These are phyloP conservation scores for Silene vulgaris DNA, from an alignment of 179 eudicot genomes.

Conservation along the genomic window DNA sequence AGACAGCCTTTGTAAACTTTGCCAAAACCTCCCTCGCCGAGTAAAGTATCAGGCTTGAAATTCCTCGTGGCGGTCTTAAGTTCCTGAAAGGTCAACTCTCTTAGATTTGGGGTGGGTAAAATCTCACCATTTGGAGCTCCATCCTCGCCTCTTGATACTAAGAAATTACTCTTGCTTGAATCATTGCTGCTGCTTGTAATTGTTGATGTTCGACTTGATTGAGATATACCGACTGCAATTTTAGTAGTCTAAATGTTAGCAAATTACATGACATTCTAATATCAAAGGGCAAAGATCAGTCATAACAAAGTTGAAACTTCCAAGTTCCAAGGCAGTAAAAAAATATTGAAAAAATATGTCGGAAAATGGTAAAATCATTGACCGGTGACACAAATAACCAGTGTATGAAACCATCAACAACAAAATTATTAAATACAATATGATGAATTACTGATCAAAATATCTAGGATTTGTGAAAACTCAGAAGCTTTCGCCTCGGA, in stretches of 20 bases:
- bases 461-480: not conserved
- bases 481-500: conserved; percentile 1
- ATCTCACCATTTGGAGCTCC: conserved; percentile 43
- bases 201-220: conserved; percentile 42
- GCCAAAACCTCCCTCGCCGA: conserved; percentile 97
- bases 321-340: too few relatives aligned
- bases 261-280: not conserved
- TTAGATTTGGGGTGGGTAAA: conserved; percentile 52
- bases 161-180: conserved; percentile 53
- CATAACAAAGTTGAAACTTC: not conserved
- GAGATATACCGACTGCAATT: conserved; percentile 34
- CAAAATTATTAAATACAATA: not conserved
- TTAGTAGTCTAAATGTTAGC: not conserved
- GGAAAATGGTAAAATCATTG: not conserved
- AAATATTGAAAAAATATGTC: too few relatives aligned
- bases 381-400: not conserved
- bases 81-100: conserved; percentile 54
- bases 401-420: not conserved
- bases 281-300: not conserved
- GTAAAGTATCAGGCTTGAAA: conserved; percentile 49
- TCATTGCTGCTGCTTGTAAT: conserved; percentile 36
- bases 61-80: conserved; percentile 61
- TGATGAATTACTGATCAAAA: conserved; percentile 9
- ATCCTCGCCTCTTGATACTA: conserved; percentile 39
- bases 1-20: conserved; percentile 83